Conservation (phyloP, 2,329 filamentous ascomycete genomes). For the Mycocentrospora acerina region DNA sequence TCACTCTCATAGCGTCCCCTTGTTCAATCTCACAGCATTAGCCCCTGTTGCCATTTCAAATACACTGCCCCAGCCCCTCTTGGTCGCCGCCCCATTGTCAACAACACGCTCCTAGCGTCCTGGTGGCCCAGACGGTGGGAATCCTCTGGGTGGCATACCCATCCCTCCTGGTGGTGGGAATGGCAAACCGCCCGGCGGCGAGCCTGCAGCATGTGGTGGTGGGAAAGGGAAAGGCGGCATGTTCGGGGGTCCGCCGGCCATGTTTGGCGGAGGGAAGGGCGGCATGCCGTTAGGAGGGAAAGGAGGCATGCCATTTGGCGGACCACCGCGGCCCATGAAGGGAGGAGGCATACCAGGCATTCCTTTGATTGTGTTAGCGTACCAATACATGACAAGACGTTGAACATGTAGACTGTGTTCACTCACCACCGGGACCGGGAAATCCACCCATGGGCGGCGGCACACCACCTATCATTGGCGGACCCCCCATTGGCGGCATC, state of each 20-base stretch:
- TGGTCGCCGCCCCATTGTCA: too few species aligned
- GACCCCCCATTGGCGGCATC: slow-evolving; percentile 17
- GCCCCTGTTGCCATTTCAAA: neutral
- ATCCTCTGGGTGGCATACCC: slow-evolving; percentile 32
- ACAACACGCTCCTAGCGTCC: slow-evolving; percentile 5
- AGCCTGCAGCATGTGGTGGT: slow-evolving; percentile 27
- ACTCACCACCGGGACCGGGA: too few species aligned
- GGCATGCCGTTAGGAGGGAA: slow-evolving; percentile 39
- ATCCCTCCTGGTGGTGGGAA: slow-evolving; percentile 43
- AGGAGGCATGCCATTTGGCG: slow-evolving; percentile 40
- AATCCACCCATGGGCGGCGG: slow-evolving; percentile 20
- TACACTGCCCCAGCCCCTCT: too few species aligned
- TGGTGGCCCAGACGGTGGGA: slow-evolving; percentile 26
- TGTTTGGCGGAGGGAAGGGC: slow-evolving; percentile 42
- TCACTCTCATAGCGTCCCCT: neutral
- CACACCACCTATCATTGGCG: slow-evolving; percentile 21
- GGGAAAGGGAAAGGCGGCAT: slow-evolving; percentile 36
- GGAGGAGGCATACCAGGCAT: slow-evolving; percentile 43
- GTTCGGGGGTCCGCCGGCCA: slow-evolving; percentile 23
- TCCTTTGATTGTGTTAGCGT: slow-evolving; percentile 18
- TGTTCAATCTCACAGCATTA: too few species aligned
- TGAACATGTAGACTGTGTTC: neutral
- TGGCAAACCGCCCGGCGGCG: slow-evolving; percentile 36
- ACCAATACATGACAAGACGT: too few species aligned
- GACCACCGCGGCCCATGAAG: slow-evolving; percentile 45